Evolutionary conservation across 495 filamentous ascomycete species (phyloP), one percentile per base, ranked within the genome.

Genomic region (Neurospora sp.): DNA sequence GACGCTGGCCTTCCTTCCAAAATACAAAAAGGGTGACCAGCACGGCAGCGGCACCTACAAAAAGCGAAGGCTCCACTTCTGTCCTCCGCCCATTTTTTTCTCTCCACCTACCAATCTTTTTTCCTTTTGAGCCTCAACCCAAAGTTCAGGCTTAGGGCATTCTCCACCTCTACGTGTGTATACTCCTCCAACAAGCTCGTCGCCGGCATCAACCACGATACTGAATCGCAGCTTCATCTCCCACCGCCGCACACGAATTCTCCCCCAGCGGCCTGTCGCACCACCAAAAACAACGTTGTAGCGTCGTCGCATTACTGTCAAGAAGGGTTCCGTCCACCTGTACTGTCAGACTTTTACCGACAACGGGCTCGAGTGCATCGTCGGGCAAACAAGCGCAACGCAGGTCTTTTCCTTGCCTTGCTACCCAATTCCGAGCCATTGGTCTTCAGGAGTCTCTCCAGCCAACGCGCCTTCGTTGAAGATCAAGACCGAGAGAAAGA

Each of bases 41-140:
- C 54, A 66, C 48, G 48, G 54, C 54, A 66, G 28, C 54, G 54
- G 54, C 54, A 66, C 54, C 54, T 66, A 66, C 54, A 66, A 66
- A 66, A 66, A 17, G 54, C 54, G 54, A 66, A 34, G 54, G 54
- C 34, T 59, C 69, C 72, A 69, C 72, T 36, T 71, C 31, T 76
- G 76, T 59, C 79, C 75, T 74, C 74, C 77, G 73, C 76, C 78
- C 77, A 71, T 73, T 75, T 79, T 80, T 81, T 79, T 78, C 79
- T 81, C 79, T 80, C 79, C 79, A 82, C 79, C 80, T 75, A 72
- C 73, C 76, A 72, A 72, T 78, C 76, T 77, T 69, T 74, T 74
- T 79, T 78, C 71, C 69, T 75, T 71, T 78, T 80, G 74, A 81
- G 79, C 80, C 80, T 81, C 79, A 80, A 75, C 76, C 54, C 54